Conservation (phyloP, 768 basidiomycete genomes). For the Hortiboletus flavorubellus region DNA sequence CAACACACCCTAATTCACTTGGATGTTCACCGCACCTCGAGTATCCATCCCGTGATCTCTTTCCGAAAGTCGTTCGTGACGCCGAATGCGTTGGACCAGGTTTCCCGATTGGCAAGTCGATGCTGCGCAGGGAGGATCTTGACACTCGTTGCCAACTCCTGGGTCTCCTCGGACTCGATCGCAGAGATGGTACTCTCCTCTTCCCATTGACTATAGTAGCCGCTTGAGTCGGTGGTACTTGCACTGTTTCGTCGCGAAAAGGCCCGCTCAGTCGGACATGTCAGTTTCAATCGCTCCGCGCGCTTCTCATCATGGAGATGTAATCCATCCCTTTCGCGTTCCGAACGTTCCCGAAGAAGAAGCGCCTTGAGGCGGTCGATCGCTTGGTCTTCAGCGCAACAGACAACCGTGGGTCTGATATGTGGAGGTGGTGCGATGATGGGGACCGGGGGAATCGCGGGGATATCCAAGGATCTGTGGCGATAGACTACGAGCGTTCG, state of each 20-base stretch:
- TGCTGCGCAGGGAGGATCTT: neutral
- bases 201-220: slow-evolving; percentile 14
- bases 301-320: slow-evolving; percentile 10
- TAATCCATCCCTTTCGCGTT: slow-evolving; percentile 36
- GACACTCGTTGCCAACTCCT: neutral
- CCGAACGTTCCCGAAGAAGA: slow-evolving; percentile 39
- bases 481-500: slow-evolving; percentile 18
- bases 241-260: slow-evolving; percentile 5
- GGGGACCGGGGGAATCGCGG: slow-evolving; percentile 36
- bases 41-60: slow-evolving; percentile 42
- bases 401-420: slow-evolving; percentile 22
- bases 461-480: neutral
- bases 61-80: slow-evolving; percentile 36
- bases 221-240: slow-evolving; percentile 12
- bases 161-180: slow-evolving; percentile 23
- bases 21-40: slow-evolving; percentile 34
- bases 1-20: neutral
- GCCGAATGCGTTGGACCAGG: slow-evolving; percentile 23
- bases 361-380: slow-evolving; percentile 41
- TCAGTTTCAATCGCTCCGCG: neutral
- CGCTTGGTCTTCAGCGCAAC: slow-evolving; percentile 39
- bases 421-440: slow-evolving; percentile 52
- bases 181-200: slow-evolving; percentile 12
- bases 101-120: neutral
- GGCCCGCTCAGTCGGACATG: neutral